Evolutionary conservation across 2,329 filamentous ascomycete species (phyloP), one percentile per base, ranked within the genome.

Genomic region (Lecanoromycetidae sp.): DNA sequence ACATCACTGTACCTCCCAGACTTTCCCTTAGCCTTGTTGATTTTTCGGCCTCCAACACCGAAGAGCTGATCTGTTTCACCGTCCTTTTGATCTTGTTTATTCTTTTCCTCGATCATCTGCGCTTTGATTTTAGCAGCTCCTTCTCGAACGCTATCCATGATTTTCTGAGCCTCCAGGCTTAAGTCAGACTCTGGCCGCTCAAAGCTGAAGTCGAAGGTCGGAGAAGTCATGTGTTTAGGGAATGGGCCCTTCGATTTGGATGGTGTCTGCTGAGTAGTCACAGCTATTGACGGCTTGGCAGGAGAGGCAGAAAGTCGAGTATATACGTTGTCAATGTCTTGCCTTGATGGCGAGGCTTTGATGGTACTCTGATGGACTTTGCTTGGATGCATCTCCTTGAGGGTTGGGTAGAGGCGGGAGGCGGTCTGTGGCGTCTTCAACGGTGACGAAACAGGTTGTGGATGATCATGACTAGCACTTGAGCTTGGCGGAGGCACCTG

Each of bases 381-480:
- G 68, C 84, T 84, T 7, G 90, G 90, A 61, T 95, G 88, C 88
- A 95, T 95, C 62, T 94, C 87, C 50, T 80, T 78, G 54, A 74
- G 74, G 39, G 82, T 70, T 20, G 86, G 84, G 66, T 84, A 82
- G 55, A 82, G 68, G 5, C 79, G 74, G 3, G 79, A 78, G 12
- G 73, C 75, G 32, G 77, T 76, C 33, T 71, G 72, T 4, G 87
- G 87, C 1, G 84, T 71, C 46, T 82, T 60, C 46, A 67, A 57
- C 5, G 67, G 55, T 17, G 57, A 62, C 55, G 56, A 62, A 56
- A 41, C 68, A 60, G 42, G 57, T 55, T 36, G 57, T 59, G 49
- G 57, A 52, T 7, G 65, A 60, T 22, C 66, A 17, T 56, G 50
- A 17, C 51, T 58, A 2, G 59, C 60, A 44, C 58, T 61, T n/a